These are phyloP conservation scores for Dentipellis sp. DNA, from an alignment of 768 basidiomycete species.

Conservation along the genomic window DNA sequence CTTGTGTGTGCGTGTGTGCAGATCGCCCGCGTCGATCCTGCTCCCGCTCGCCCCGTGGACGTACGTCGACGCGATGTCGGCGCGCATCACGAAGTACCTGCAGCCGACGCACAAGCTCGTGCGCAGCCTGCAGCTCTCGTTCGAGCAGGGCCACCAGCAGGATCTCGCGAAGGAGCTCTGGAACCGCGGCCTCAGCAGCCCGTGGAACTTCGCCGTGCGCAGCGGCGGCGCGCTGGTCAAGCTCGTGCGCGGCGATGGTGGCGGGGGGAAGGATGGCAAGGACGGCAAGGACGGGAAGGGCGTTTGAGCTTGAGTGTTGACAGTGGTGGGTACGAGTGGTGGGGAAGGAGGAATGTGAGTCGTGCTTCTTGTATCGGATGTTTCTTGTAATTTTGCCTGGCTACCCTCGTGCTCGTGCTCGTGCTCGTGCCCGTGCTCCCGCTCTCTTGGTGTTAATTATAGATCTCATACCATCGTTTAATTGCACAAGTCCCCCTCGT, in stretches of 20 bases:
- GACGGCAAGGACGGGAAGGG: background rate
- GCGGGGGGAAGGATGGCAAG: background rate
- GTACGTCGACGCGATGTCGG: background rate
- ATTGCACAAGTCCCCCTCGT: too few relatives aligned
- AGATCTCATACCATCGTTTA: too few relatives aligned
- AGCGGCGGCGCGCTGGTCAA: background rate
- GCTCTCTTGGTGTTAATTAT: too few relatives aligned
- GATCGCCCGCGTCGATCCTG: background rate
- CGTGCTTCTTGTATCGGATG: too few relatives aligned
- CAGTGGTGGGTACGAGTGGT: too few relatives aligned
- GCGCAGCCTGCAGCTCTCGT: background rate
- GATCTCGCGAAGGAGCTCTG: background rate
- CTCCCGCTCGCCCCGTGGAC: background rate
- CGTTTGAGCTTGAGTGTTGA: too few relatives aligned
- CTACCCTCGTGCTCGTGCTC: too few relatives aligned
- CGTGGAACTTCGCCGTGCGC: background rate
- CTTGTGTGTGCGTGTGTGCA: background rate
- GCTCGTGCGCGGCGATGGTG: background rate
- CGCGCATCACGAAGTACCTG: background rate
- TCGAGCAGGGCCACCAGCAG: background rate
- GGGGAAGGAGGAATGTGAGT: too few relatives aligned
- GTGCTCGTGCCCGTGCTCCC: too few relatives aligned
- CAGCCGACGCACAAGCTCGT: background rate
- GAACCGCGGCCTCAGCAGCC: background rate
- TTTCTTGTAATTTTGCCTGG: too few relatives aligned